A percentile compares a stretch with the other conserved stretches of the same genome.
Evolutionary conservation across 2,329 filamentous ascomycete species (phyloP).

Genomic region (Beauveria varroae): DNA sequence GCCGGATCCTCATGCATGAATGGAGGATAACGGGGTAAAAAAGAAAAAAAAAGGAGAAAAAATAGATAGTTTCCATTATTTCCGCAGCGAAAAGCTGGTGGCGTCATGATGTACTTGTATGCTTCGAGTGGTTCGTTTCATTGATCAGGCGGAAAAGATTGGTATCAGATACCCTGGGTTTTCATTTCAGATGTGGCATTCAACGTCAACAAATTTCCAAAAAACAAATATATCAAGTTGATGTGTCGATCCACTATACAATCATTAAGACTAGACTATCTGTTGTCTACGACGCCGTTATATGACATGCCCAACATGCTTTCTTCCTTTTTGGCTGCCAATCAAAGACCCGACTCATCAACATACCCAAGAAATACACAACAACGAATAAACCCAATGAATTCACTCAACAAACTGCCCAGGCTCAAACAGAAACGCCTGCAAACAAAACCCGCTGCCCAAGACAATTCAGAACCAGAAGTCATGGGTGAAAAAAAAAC

Average conservation of each 20-base stretch:
- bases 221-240: neutral
- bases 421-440: neutral
- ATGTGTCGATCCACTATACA: neutral
- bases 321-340: neutral
- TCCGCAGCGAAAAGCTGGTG: neutral
- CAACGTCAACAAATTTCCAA: neutral
- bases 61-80: neutral
- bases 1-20: slow-evolving; percentile 53
- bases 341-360: neutral
- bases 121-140: neutral
- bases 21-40: slow-evolving; percentile 13
- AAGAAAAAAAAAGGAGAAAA: neutral
- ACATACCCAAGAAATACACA: neutral
- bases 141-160: neutral
- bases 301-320: neutral
- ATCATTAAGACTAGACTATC: neutral
- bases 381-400: neutral
- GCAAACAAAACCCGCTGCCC: neutral
- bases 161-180: slow-evolving; percentile 8
- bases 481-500: neutral
- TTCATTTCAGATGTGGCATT: neutral
- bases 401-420: neutral
- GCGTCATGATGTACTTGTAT: neutral
- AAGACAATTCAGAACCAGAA: neutral
- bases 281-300: neutral